A percentile compares a stretch with the other conserved stretches of the same genome.
These are phyloP conservation scores for Barnettozyma pratensis DNA, from an alignment of 805 yeast species.

Conservation along the genomic window DNA sequence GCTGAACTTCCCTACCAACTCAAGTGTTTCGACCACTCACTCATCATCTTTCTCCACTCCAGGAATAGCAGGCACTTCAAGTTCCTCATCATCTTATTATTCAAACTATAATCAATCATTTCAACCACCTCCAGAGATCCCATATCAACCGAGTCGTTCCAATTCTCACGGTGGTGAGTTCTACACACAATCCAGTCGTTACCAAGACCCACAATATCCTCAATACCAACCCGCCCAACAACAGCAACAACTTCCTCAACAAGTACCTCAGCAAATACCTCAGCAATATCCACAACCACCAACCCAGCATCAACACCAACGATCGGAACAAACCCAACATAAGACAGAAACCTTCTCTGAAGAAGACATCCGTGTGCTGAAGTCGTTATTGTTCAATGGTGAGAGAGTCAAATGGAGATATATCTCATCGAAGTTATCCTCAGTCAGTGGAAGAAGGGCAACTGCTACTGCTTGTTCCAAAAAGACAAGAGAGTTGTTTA, in stretches of 20 bases:
- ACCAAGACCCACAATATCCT: not conserved
- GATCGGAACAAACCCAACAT: not conserved
- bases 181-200: not conserved
- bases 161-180: conserved; percentile 9
- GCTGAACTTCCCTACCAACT: conserved; percentile 8
- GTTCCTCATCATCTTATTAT: not conserved
- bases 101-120: not conserved
- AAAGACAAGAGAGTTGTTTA: conserved; percentile 50
- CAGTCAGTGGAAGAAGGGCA: conserved; percentile 26
- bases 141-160: conserved; percentile 3
- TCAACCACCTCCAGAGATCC: not conserved
- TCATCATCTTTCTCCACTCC: conserved; percentile 2
- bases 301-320: not conserved
- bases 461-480: conserved; percentile 51
- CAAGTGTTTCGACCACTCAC: not conserved
- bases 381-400: conserved; percentile 43
- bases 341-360: conserved; percentile 22
- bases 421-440: conserved; percentile 39
- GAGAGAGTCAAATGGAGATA: conserved; percentile 59
- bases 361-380: conserved; percentile 42
- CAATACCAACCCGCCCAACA: not conserved
- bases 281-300: too few relatives aligned
- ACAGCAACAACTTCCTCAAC: not conserved
- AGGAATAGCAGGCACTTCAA: not conserved
- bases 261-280: too few relatives aligned